Conservation (phyloP, 2,329 filamentous ascomycete genomes). For the Xylariaceae sp. region DNA sequence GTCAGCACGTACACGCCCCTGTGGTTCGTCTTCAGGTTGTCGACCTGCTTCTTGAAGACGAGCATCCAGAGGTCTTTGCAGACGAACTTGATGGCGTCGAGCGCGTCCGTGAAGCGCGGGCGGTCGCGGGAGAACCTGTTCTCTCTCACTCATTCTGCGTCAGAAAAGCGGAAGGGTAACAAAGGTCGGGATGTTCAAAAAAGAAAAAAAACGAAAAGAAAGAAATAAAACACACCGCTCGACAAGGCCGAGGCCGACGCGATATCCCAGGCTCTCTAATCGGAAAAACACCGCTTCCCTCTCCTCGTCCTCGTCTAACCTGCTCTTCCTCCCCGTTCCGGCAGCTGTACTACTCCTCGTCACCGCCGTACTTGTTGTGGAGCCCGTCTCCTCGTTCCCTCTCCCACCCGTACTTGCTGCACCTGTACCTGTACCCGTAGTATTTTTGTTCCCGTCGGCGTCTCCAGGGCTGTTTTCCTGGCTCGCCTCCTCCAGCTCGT, state of each 20-base stretch:
- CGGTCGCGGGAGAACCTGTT: constrained; percentile 72
- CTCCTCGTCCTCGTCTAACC: constrained; percentile 71
- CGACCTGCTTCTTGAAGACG: constrained; percentile 93
- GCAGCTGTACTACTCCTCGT: constrained; percentile 1
- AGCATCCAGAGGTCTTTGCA: constrained; percentile 98
- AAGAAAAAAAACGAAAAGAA: background rate
- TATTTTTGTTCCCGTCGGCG: constrained; percentile 7
- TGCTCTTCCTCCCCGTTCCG: constrained; percentile 23
- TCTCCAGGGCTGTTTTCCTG: no score
- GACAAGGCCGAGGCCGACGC: constrained; percentile 86
- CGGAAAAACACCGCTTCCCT: constrained; percentile 80
- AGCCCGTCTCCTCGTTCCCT: constrained; percentile 16
- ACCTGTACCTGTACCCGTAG: constrained; percentile 12
- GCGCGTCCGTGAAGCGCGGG: constrained; percentile 82
- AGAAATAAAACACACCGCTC: constrained; percentile 60
- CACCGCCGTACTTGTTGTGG: constrained; percentile 12
- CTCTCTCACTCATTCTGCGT: no score
- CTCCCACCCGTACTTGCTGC: constrained; percentile 2
- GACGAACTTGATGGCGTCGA: constrained; percentile 96
- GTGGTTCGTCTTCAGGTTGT: constrained; percentile 98
- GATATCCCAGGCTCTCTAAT: constrained; percentile 78
- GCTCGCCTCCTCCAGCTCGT: constrained; percentile 56
- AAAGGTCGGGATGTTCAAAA: background rate
- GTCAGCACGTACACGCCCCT: constrained; percentile 94
- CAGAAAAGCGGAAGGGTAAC: no score